These are phyloP conservation scores for Amylostereum areolatum DNA, from an alignment of 1,284 basidiomycete genomes.

Conservation along the genomic window DNA sequence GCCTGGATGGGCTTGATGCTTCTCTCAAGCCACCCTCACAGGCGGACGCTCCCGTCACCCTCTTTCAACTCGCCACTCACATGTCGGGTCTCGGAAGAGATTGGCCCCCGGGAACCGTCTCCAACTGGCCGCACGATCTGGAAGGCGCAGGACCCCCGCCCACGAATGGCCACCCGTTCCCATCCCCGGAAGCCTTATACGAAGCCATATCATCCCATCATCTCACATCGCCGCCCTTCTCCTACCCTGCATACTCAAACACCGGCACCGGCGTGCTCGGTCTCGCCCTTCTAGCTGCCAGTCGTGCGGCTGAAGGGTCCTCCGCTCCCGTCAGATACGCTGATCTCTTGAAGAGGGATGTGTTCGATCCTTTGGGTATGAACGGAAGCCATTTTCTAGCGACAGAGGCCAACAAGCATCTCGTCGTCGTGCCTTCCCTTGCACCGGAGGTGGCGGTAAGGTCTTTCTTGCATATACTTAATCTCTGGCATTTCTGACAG, in stretches of 20 bases:
- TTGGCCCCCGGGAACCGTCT: slow-evolving; percentile 33
- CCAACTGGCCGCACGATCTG: slow-evolving; percentile 30
- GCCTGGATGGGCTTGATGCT: slow-evolving; percentile 10
- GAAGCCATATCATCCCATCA: slow-evolving; percentile 28
- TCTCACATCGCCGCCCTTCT: slow-evolving; percentile 34
- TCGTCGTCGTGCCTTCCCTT: slow-evolving; percentile 29
- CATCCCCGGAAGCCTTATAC: slow-evolving; percentile 24
- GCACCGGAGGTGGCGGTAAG: slow-evolving; percentile 27
- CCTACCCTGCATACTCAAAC: slow-evolving; percentile 45
- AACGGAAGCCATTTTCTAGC: slow-evolving; percentile 32
- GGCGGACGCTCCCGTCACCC: slow-evolving; percentile 30
- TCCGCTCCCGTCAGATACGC: slow-evolving; percentile 28
- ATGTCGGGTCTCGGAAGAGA: slow-evolving; percentile 42
- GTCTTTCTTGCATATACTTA: not conserved
- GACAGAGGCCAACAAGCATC: slow-evolving; percentile 19
- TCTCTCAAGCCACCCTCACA: not conserved
- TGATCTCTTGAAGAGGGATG: slow-evolving; percentile 36
- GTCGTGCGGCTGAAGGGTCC: slow-evolving; percentile 21
- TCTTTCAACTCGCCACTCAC: slow-evolving; percentile 41
- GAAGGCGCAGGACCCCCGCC: slow-evolving; percentile 21
- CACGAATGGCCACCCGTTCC: slow-evolving; percentile 24
- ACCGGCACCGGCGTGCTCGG: slow-evolving; percentile 37
- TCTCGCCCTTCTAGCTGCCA: slow-evolving; percentile 36
- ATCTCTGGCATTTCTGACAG: not conserved
- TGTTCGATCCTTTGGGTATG: slow-evolving; percentile 15